phyloP scores from a whole-genome alignment of 345 rosid species.

The Acer campestre region DNA sequence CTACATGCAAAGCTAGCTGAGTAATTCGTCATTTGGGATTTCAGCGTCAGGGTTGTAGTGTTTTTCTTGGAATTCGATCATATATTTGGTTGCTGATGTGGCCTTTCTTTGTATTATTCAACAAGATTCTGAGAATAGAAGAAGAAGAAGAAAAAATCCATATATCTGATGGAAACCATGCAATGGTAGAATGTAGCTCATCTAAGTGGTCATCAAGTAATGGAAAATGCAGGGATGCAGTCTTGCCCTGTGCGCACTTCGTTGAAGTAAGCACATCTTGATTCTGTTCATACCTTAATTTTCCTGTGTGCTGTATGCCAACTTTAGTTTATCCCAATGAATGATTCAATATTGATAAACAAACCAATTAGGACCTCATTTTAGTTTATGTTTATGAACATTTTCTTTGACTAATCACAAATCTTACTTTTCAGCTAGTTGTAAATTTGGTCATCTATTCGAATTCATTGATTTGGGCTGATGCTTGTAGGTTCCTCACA shows the following conservation, averaged over 20 bases:
- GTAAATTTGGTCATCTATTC: not conserved
- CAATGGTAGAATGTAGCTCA: constrained; percentile 23
- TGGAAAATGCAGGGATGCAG: constrained; percentile 30
- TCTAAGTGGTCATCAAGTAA: constrained; percentile 33
- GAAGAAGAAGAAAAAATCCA: constrained; percentile 33
- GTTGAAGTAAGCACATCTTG: constrained; percentile 47
- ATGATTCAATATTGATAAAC: not conserved
- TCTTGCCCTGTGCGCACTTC: constrained; percentile 42
- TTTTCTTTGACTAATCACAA: not conserved
- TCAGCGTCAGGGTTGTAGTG: constrained; percentile 16
- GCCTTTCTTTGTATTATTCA: constrained; percentile 61
- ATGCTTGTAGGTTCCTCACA: constrained; percentile 67
- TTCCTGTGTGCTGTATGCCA: constrained; percentile 2
- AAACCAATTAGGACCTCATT: not conserved
- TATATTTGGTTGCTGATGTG: constrained; percentile 49
- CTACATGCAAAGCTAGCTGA: not conserved
- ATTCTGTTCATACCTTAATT: not conserved
- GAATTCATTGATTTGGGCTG: constrained; percentile 9
- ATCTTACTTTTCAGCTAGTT: not conserved
- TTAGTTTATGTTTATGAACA: not conserved
- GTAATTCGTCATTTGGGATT: not conserved
- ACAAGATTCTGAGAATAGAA: constrained; percentile 58
- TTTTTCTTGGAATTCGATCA: not conserved
- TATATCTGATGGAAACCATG: constrained; percentile 28
- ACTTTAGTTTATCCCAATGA: not conserved